Conservation (phyloP, 2,329 filamentous ascomycete genomes). For the Aureobasidium lini region DNA sequence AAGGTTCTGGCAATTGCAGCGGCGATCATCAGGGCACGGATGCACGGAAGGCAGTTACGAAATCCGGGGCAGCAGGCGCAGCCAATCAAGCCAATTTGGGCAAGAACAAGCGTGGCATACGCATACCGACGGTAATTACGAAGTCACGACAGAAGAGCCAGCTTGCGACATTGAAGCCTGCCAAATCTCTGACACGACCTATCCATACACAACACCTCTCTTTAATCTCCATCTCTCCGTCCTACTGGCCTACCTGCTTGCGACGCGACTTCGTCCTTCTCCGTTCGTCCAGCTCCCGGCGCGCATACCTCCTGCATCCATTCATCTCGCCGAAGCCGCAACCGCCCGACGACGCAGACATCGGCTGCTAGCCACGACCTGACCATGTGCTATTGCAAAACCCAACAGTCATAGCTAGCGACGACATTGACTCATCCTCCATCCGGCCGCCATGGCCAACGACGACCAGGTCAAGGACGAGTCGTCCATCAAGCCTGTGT, state of each 20-base stretch:
- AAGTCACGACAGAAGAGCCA: neutral
- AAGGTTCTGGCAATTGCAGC: slow-evolving; percentile 1
- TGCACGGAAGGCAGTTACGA: neutral
- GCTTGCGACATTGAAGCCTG: slow-evolving; percentile 2
- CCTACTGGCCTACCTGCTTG: neutral
- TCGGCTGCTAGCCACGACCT: neutral
- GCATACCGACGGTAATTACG: neutral
- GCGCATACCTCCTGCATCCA: neutral
- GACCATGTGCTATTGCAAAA: neutral
- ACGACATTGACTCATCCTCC: neutral
- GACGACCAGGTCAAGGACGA: slow-evolving; percentile 46
- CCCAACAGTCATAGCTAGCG: neutral
- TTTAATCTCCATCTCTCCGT: neutral
- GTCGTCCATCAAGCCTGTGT: slow-evolving; percentile 75
- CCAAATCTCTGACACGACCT: neutral
- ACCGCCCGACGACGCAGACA: neutral
- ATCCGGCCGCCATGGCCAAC: slow-evolving; percentile 10
- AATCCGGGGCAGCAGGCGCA: neutral
- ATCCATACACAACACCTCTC: neutral
- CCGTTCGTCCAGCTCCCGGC: neutral
- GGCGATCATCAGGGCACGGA: neutral
- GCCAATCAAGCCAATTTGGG: neutral
- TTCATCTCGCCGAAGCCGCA: neutral
- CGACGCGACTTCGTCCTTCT: neutral
- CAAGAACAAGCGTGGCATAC: slow-evolving; percentile 3